A percentile compares a stretch with the other conserved stretches of the same genome.
Conservation (phyloP, 2,329 filamentous ascomycete species). For the Penicillium sp. region DNA sequence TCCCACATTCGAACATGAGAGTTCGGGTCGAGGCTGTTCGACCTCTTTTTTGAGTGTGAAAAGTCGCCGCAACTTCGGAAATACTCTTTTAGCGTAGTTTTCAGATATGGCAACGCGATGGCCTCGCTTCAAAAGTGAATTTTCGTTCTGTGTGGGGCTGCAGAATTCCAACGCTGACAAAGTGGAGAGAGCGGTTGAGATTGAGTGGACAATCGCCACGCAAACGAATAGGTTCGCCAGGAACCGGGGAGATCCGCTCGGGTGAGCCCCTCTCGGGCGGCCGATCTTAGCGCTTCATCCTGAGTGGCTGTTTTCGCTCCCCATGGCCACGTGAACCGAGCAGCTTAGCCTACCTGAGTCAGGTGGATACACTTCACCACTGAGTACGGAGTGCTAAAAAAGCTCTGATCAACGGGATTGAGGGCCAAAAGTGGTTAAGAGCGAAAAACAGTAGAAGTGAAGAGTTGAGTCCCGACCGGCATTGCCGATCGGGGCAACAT, state of each 20-base stretch:
- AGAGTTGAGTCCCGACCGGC: not conserved
- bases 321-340: not conserved
- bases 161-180: not conserved
- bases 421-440: not conserved
- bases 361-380: not conserved
- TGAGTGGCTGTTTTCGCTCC: not conserved
- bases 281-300: slow-evolving; percentile 17
- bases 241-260: slow-evolving; percentile 17
- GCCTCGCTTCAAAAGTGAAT: not conserved
- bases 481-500: not conserved
- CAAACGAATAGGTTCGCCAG: slow-evolving; percentile 1
- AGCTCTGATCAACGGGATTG: not conserved
- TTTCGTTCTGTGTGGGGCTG: not conserved
- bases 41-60: not conserved
- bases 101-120: not conserved
- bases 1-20: not conserved
- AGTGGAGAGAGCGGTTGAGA: not conserved
- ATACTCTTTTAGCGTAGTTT: not conserved
- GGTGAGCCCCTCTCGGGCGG: slow-evolving; percentile 11
- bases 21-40: not conserved
- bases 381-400: not conserved
- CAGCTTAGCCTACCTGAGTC: not conserved
- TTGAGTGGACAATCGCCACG: not conserved
- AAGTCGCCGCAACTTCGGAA: not conserved
- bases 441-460: no score